These are phyloP conservation scores for Erysimum cheiri DNA, from an alignment of 441 rosid genomes.

Conservation along the genomic window DNA sequence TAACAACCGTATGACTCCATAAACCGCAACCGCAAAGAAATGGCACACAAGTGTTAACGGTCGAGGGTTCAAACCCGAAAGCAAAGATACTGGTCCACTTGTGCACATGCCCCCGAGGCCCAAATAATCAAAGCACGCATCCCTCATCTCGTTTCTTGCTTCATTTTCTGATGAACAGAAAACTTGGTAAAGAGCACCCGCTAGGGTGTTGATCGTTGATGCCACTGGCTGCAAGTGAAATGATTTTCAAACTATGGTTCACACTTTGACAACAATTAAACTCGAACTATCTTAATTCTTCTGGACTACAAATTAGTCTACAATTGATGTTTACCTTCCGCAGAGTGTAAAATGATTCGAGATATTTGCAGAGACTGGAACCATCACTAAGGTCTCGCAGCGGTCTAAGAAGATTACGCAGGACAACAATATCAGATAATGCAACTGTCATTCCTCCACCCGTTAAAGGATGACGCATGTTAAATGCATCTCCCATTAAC, in stretches of 20 bases:
- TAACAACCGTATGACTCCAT: conserved; percentile 76
- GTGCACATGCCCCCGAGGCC: conserved; percentile 80
- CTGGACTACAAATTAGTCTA: background rate
- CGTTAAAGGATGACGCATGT: conserved; percentile 97
- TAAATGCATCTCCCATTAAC: conserved; percentile 92
- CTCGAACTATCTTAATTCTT: background rate
- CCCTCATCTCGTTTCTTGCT: conserved; percentile 81
- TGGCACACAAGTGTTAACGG: conserved; percentile 76
- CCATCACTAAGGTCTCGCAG: conserved; percentile 67
- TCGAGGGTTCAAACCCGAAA: conserved; percentile 81
- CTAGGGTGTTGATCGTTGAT: conserved; percentile 82
- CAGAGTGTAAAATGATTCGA: conserved; percentile 87
- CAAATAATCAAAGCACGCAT: conserved; percentile 83
- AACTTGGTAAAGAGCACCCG: conserved; percentile 82
- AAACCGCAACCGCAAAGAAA: conserved; percentile 86
- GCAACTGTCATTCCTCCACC: conserved; percentile 99
- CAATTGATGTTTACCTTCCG: conserved; percentile 62
- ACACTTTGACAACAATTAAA: background rate
- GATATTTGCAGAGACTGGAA: conserved; percentile 74
- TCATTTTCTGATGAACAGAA: conserved; percentile 77
- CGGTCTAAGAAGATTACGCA: conserved; percentile 78
- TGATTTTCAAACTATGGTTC: background rate
- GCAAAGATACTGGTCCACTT: conserved; percentile 73
- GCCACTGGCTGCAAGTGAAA: conserved; percentile 73
- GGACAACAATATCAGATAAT: conserved; percentile 79